Evolutionary conservation across 2,329 filamentous ascomycete genomes (phyloP), one percentile per base, ranked within the genome.

Genomic region (Fusarium subglutinans): DNA sequence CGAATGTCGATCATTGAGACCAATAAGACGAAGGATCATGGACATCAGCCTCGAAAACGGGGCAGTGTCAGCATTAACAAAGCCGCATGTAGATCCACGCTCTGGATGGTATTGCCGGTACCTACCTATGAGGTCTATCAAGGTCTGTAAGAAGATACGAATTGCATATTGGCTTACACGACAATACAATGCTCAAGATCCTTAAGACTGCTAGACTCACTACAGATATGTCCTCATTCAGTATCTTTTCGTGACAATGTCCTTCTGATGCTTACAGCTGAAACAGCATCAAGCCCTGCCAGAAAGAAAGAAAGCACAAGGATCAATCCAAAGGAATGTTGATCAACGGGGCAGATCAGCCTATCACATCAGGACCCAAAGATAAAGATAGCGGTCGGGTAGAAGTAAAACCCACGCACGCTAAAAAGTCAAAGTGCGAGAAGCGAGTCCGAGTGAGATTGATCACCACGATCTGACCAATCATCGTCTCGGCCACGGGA

Each of bases 41-140:
- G 22, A 15, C 60, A 66, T 66, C 54, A 70, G 71, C 67, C 71
- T 69, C 67, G 18, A 41, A 45, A 57, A 74, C 12, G 63, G 54
- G 71, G 55, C 71, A 41, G 71, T 74, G 71, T 69, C 63, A 73
- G 63, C 67, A 63, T 28, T 33, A 28, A 55, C 41, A 24, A 60
- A 43, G 43, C 62, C 44, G 30, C 53, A 24, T 40, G 56, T 22
- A 62, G 43, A 66, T 66, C 43, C 41, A n/a, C 30, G 40, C n/a
- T 57, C 28, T 53, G 40, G 28, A 54, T 47, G 47, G 33, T 45
- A 26, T 43, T 66, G 24, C 48, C 24, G 9, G 24, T 26, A 56
- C 20, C 33, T 47, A 28, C 33, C 33, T 15, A 35, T 40, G 35
- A 3, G 20, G 35, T 28, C 24, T 55, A 55, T 40, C 51, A 40